A percentile compares a stretch with the other conserved stretches of the same genome.
phyloP scores from a whole-genome alignment of 495 filamentous ascomycete species.

The Podospora sp. region DNA sequence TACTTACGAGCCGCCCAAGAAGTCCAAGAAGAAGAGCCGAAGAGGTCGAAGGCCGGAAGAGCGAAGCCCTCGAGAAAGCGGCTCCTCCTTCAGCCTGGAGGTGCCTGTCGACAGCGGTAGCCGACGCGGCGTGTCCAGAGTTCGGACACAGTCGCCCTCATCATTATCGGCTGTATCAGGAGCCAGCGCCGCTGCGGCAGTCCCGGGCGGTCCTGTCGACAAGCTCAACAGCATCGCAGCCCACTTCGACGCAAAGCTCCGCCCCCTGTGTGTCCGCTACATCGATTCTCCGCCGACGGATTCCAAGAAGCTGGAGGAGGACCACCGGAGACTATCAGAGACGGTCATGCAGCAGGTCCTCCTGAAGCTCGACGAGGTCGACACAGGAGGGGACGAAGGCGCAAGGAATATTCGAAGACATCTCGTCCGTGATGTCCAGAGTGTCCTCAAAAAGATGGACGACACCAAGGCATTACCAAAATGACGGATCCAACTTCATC shows the following conservation, averaged over 20 bases:
- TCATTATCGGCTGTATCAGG: constrained; percentile 24
- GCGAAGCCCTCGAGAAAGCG: constrained; percentile 43
- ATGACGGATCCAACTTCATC: background rate
- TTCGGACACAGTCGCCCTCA: constrained; percentile 34
- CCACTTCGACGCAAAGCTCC: constrained; percentile 66
- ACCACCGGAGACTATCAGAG: constrained; percentile 80
- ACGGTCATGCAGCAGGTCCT: constrained; percentile 80
- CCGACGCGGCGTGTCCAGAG: constrained; percentile 29
- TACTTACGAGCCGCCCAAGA: constrained; percentile 17
- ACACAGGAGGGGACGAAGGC: constrained; percentile 66
- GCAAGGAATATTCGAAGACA: constrained; percentile 69
- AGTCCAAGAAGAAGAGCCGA: constrained; percentile 30
- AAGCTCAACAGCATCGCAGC: constrained; percentile 70
- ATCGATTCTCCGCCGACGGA: constrained; percentile 68
- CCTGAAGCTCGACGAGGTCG: constrained; percentile 83
- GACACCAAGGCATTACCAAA: constrained; percentile 24
- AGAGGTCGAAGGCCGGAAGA: constrained; percentile 31
- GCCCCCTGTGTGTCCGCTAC: constrained; percentile 69
- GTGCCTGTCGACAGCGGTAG: constrained; percentile 28
- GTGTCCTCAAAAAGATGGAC: constrained; percentile 65
- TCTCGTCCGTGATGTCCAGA: constrained; percentile 75
- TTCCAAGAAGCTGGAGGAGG: constrained; percentile 67
- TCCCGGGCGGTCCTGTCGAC: constrained; percentile 58
- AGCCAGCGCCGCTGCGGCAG: constrained; percentile 33
- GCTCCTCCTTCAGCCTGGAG: constrained; percentile 37